Evolutionary conservation across 495 filamentous ascomycete genomes (phyloP), one percentile per base, ranked within the genome.

Genomic region (Neurospora sublineolata): DNA sequence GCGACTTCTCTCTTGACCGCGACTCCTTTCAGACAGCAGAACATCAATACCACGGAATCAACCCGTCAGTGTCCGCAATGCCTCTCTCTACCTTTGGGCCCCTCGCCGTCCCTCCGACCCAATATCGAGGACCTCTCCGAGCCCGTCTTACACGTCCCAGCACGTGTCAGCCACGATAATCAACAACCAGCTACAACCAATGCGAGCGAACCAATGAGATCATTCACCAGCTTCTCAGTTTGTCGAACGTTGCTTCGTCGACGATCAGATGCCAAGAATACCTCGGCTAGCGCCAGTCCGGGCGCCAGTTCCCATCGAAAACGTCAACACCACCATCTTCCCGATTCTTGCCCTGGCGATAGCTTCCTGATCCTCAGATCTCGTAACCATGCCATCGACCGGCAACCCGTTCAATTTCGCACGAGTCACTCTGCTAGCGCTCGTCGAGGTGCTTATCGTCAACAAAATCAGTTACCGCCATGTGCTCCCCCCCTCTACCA

Each of bases 361-460:
- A 60, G 27, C 52, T 60, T 60, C 52, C 1, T 2, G 12, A 16
- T 2, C 23, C 27, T 33, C 72, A 42, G 60, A 68, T 23, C 39
- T 68, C 23, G 14, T 30, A 30, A 12, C 20, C 16, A 70, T 70
- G 30, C 12, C 40, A 7, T 23, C 27, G 16, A 9, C 52, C 12
- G 67, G 12, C 18, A 37, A 36, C 16, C 40, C 58, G 12, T 36
- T 73, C 69, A 73, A 39, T 4, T n/a, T 73, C 11, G 37, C 58
- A 4, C 58, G 72, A 60, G 69, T 67, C 30, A 68, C 60, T 20
- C 69, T 73, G 18, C 37, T 70, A 9, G 39, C 69, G n/a, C 18
- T 37, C 1, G 10, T 68, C 36, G 60, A 72, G 40, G 37, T 73
- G 6, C 40, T 73, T 36, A 33, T 71, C 9, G 23, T 68, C 10